A percentile compares a stretch with the other conserved stretches of the same genome.
Conservation (phyloP, 257 asterid genomes). For the Solanum pennellii region DNA sequence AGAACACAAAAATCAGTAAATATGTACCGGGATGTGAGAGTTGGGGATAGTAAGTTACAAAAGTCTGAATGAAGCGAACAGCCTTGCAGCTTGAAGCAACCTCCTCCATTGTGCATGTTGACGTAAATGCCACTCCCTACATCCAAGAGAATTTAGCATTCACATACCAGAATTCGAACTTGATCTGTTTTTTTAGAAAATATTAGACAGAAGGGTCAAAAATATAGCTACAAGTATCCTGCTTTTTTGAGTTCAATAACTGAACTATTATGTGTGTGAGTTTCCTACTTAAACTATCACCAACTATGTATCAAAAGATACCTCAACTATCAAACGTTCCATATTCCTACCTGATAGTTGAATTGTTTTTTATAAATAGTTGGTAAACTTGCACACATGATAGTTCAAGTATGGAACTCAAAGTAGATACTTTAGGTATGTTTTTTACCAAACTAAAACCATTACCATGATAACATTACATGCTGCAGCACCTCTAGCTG, state of each 20-base stretch:
- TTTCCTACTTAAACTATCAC: not conserved
- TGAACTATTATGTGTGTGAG: not conserved
- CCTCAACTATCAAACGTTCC: not conserved
- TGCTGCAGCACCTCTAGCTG: conserved; percentile 52
- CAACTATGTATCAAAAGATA: not conserved
- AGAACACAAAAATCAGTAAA: not conserved
- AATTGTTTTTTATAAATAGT: not conserved
- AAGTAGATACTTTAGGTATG: not conserved
- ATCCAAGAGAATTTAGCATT: not conserved
- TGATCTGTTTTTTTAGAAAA: not conserved
- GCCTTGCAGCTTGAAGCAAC: conserved; percentile 60
- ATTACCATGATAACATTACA: conserved; percentile 49
- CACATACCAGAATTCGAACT: not conserved
- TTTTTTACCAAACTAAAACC: not conserved
- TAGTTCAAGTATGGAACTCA: not conserved
- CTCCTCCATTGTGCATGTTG: conserved; percentile 50
- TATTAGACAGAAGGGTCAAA: not conserved
- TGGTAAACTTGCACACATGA: not conserved
- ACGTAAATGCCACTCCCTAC: conserved; percentile 41
- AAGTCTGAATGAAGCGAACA: conserved; percentile 51
- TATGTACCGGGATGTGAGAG: not conserved
- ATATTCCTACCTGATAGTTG: not conserved
- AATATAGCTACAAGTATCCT: not conserved
- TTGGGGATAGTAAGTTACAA: conserved; percentile 13
- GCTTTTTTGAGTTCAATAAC: not conserved